Evolutionary conservation across 106 monocot species (phyloP).

Genomic region (Gastrodia elata): DNA sequence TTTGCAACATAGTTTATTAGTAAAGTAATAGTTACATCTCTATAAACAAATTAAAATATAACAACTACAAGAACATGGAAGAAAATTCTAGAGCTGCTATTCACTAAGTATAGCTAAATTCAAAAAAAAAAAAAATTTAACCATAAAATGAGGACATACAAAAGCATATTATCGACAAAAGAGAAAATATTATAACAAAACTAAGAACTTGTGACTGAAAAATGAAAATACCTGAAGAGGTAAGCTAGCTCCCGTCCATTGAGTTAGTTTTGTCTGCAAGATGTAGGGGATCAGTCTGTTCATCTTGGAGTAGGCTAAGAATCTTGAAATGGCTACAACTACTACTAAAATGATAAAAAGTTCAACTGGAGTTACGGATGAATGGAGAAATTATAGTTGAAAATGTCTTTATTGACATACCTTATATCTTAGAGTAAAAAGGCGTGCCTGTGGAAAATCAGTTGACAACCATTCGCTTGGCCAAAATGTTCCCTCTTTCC

Average conservation of each 20-base stretch:
- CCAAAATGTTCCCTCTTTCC: conserved; percentile 94
- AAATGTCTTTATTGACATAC: conserved; percentile 17
- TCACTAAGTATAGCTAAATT: neutral
- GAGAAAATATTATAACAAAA: neutral
- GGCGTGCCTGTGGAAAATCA: conserved; percentile 79
- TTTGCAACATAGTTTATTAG: too few relatives aligned
- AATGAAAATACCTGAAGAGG: conserved; percentile 82
- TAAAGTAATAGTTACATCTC: too few relatives aligned
- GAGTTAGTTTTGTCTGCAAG: conserved; percentile 96
- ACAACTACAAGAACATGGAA: neutral
- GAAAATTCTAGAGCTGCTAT: neutral
- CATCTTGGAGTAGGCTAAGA: conserved; percentile 22
- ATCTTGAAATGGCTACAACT: conserved; percentile 22
- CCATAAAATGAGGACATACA: neutral
- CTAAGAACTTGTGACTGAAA: neutral
- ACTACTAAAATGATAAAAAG: neutral
- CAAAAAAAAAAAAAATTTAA: neutral
- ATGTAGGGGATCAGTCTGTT: conserved; percentile 23
- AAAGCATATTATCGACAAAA: neutral
- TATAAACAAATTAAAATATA: too few relatives aligned
- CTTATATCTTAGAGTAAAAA: conserved; percentile 92
- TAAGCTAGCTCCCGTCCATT: conserved; percentile 97
- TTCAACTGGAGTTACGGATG: neutral
- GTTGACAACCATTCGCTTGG: conserved; percentile 88
- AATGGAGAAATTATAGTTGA: neutral